These are phyloP conservation scores for Hyaloscypha finlandica DNA, from an alignment of 495 filamentous ascomycete species.

Conservation along the genomic window DNA sequence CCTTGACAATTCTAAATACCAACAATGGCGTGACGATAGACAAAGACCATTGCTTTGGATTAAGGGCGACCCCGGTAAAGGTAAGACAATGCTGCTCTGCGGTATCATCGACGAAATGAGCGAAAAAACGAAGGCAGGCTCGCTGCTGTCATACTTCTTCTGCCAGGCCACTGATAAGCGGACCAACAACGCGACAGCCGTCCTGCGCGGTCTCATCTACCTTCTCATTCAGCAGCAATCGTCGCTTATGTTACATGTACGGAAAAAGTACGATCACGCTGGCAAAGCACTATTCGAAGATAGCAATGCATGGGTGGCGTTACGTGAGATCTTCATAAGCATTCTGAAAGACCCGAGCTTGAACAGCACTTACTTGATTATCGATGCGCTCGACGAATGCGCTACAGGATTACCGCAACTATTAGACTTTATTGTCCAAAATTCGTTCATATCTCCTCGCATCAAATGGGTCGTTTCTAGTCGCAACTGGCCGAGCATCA, in stretches of 20 bases:
- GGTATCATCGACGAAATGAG: slow-evolving; percentile 38
- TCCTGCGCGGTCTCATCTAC: slow-evolving; percentile 40
- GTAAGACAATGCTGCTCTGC: slow-evolving; percentile 47
- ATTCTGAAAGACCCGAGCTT: slow-evolving; percentile 38
- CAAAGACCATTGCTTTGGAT: slow-evolving; percentile 34
- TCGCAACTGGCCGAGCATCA: slow-evolving; percentile 23
- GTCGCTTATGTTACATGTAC: slow-evolving; percentile 37
- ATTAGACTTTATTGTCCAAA: slow-evolving; percentile 24
- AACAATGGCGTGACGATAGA: slow-evolving; percentile 3
- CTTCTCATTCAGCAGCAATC: slow-evolving; percentile 38
- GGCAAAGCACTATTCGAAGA: slow-evolving; percentile 39
- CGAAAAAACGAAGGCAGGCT: slow-evolving; percentile 13
- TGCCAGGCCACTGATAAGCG: slow-evolving; percentile 41
- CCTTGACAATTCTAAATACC: neutral
- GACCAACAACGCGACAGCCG: slow-evolving; percentile 38
- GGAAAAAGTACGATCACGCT: slow-evolving; percentile 33
- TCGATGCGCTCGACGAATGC: slow-evolving; percentile 57
- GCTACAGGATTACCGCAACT: slow-evolving; percentile 19
- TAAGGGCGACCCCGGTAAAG: slow-evolving; percentile 44
- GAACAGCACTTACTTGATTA: slow-evolving; percentile 35
- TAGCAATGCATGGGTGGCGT: slow-evolving; percentile 33
- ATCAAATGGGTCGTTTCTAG: slow-evolving; percentile 31
- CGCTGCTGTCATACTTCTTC: slow-evolving; percentile 47
- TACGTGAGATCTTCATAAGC: slow-evolving; percentile 35
- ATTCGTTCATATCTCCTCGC: slow-evolving; percentile 12